Percentiles rank a stretch among this genome's conserved stretches.
phyloP scores from a whole-genome alignment of 768 basidiomycete species.

The Postia placenta region DNA sequence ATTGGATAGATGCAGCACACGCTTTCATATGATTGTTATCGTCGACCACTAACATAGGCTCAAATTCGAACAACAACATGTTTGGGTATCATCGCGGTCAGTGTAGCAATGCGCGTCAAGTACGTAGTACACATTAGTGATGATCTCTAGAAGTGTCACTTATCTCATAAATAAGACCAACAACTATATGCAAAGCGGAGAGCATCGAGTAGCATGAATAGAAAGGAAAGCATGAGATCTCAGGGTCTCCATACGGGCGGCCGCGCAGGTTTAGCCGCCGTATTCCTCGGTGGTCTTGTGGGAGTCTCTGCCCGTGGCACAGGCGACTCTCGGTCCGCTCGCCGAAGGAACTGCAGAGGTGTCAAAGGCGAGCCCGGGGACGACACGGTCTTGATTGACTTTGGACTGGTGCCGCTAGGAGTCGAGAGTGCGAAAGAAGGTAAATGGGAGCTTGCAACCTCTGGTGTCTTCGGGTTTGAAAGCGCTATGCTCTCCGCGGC shows the following conservation, averaged over 20 bases:
- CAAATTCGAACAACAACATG: no score
- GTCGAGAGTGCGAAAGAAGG: slow-evolving; percentile 63
- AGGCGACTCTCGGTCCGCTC: slow-evolving; percentile 57
- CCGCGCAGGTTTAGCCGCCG: slow-evolving; percentile 40
- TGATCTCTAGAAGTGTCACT: not conserved
- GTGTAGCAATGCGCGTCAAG: no score
- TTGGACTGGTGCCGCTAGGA: slow-evolving; percentile 39
- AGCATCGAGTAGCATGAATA: not conserved
- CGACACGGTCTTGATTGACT: slow-evolving; percentile 45
- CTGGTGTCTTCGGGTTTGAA: slow-evolving; percentile 58
- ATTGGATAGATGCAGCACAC: no score
- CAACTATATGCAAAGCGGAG: not conserved
- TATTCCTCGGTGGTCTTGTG: slow-evolving; percentile 49
- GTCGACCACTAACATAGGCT: no score
- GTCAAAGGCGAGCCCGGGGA: slow-evolving; percentile 57
- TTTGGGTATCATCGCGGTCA: no score
- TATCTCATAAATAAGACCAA: not conserved
- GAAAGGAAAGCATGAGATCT: not conserved
- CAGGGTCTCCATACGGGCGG: slow-evolving; percentile 63
- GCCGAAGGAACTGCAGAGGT: slow-evolving; percentile 77
- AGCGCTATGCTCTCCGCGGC: slow-evolving; percentile 35
- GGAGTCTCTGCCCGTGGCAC: slow-evolving; percentile 56
- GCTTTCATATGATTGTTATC: no score
- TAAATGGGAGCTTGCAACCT: slow-evolving; percentile 48
- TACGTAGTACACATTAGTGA: not conserved